phyloP scores from a whole-genome alignment of 2,329 filamentous ascomycete genomes.

The Ophiostoma fasciatum region DNA sequence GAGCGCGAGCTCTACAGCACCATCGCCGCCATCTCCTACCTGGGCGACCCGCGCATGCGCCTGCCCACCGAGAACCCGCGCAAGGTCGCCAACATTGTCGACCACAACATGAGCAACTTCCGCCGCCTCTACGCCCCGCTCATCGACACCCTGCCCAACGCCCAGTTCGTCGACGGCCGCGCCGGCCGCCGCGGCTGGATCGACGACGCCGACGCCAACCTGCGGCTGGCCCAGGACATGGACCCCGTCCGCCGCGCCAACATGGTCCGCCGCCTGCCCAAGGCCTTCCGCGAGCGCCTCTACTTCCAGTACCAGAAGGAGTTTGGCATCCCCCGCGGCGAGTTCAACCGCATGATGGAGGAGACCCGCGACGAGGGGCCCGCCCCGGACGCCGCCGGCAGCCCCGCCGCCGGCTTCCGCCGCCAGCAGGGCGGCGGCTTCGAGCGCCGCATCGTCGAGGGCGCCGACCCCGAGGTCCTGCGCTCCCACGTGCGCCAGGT shows the following conservation, averaged over 20 bases:
- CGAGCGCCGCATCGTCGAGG: constrained; percentile 66
- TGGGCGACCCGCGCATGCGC: constrained; percentile 92
- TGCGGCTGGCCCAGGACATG: constrained; percentile 75
- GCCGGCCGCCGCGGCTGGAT: constrained; percentile 46
- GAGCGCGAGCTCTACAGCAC: constrained; percentile 81
- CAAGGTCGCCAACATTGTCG: constrained; percentile 90
- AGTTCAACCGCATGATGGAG: constrained; percentile 76
- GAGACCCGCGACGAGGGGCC: constrained; percentile 59
- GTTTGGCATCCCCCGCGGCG: constrained; percentile 66
- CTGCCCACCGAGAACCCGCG: constrained; percentile 79
- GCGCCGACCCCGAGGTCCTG: constrained; percentile 52
- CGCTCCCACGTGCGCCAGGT: constrained; percentile 55
- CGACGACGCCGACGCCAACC: constrained; percentile 47
- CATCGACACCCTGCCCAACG: constrained; percentile 79
- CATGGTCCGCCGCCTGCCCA: constrained; percentile 86
- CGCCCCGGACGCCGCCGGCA: constrained; percentile 24
- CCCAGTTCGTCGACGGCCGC: constrained; percentile 55
- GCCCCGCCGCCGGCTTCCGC: constrained; percentile 44
- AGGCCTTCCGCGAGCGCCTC: constrained; percentile 70
- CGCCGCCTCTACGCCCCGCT: constrained; percentile 80
- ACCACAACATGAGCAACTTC: constrained; percentile 82
- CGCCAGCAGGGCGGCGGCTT: constrained; percentile 70
- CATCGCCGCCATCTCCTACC: constrained; percentile 84
- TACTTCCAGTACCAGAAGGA: constrained; percentile 95
- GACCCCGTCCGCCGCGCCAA: constrained; percentile 80